These are phyloP conservation scores for Yamadazyma diddensiae DNA, from an alignment of 1,139 yeast genomes.

Conservation along the genomic window DNA sequence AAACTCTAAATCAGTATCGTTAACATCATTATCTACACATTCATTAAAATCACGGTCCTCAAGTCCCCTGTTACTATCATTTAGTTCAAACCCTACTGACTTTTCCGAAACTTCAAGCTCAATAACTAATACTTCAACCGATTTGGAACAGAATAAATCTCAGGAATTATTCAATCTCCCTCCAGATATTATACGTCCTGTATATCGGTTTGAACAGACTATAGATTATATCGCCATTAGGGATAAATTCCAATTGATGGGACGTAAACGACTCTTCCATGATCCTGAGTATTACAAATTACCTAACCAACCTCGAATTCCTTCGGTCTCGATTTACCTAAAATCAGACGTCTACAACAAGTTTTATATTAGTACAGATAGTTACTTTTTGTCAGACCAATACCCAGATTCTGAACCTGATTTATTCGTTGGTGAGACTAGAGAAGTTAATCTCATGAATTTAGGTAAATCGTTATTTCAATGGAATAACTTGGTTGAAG, in stretches of 20 bases:
- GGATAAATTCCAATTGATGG: constrained; percentile 26
- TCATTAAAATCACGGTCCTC: constrained; percentile 38
- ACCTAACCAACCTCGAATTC: constrained; percentile 29
- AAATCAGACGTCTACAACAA: constrained; percentile 29
- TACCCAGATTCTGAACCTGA: constrained; percentile 13
- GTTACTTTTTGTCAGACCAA: constrained; percentile 12
- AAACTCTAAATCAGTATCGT: constrained; percentile 29
- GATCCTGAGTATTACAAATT: constrained; percentile 11
- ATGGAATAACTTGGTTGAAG: constrained; percentile 55
- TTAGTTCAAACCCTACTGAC: constrained; percentile 40
- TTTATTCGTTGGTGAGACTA: constrained; percentile 8
- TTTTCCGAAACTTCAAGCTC: constrained; percentile 21
- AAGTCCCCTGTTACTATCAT: constrained; percentile 45
- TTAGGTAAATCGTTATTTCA: constrained; percentile 68
- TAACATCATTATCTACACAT: constrained; percentile 39
- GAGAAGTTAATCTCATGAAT: constrained; percentile 19
- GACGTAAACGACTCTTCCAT: constrained; percentile 11
- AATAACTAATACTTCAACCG: constrained; percentile 2
- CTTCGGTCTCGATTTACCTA: constrained; percentile 34
- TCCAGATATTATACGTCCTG: constrained; percentile 48
- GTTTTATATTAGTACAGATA: constrained; percentile 31
- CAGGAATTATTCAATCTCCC: constrained; percentile 30
- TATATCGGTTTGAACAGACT: constrained; percentile 46
- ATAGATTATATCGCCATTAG: constrained; percentile 43
- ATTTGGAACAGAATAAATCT: constrained; percentile 5